Base-by-base conservation (phyloP, 1,284 basidiomycete species). In the Rhodotorula sp. region DNA sequence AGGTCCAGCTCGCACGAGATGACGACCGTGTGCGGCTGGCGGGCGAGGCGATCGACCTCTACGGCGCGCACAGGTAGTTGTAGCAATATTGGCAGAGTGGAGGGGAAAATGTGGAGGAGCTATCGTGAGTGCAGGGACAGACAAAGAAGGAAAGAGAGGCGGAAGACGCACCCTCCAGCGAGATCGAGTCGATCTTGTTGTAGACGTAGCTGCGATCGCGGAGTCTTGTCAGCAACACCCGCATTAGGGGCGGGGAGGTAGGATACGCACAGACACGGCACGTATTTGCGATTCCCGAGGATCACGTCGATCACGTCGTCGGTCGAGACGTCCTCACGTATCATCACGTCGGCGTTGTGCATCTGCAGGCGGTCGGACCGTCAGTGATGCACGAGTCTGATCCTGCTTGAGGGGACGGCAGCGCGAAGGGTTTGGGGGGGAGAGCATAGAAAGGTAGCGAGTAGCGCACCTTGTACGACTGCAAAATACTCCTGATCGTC, bases 301-400 rank as follows among this genome's bases (percentile, higher is more conserved):
- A 99, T 86, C 19, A 97, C 93, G 80, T 99, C 96, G 79, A 98
- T 97, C 80, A 98, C 97, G 80, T 98, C 93, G 81, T 99, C 95
- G 4, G 91, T 93, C 7, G 92, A 92, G 76, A 95, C 92, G 82
- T 97, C 94, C 84, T 97, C 94, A 78, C 94, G 87, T 76, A 97
- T 92, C 92, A 97, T 95, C 36, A 97, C 89, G 82, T 97, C 95
- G 80, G 92, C 94, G 79, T 96, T 97, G 82, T 97, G 94, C 62
- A 96, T 83, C 81, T 91, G 63, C 32, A 34, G 15, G 32, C 8
- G 9, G 7, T n/a, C 2, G 1, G 21, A 15, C 41, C 0, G 25
- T n/a, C 21, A 17, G 15, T 22, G 7, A 32, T 19, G 15, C 15
- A 13, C 15, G 15, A 44, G 9, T 7, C 9, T 7, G 9, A 9